Evolutionary conservation across 441 rosid genomes (phyloP).

Genomic region (Hypseocharis bilobata): DNA sequence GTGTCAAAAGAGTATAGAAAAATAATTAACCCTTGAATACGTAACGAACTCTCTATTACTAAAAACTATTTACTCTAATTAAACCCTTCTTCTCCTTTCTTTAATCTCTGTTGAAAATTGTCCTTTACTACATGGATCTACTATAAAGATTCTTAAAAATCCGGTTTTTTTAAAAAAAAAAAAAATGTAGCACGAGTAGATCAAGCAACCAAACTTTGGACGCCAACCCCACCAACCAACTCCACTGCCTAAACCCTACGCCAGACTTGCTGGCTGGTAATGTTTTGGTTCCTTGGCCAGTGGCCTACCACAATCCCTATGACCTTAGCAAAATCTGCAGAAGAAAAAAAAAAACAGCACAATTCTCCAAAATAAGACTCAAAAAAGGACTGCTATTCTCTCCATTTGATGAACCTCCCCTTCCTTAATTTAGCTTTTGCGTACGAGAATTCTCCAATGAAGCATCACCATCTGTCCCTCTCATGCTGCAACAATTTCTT

Average conservation of each 20-base stretch:
- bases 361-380: too few species aligned
- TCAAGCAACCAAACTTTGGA: constrained; percentile 32
- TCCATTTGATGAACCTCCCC: too few species aligned
- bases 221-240: constrained; percentile 42
- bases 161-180: neutral
- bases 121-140: too few species aligned
- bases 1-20: neutral
- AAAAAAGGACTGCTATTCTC: too few species aligned
- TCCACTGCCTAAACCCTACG: constrained; percentile 10
- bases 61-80: too few species aligned
- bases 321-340: neutral
- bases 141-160: too few species aligned
- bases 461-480: constrained; percentile 1
- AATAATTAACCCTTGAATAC: neutral
- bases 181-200: neutral
- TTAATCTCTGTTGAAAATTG: too few species aligned
- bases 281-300: constrained; percentile 33
- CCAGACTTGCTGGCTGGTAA: constrained; percentile 29
- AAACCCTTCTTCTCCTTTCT: too few species aligned
- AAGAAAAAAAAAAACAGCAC: too few species aligned
- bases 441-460: too few species aligned
- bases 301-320: constrained; percentile 26
- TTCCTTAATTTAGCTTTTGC: too few species aligned
- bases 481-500: neutral
- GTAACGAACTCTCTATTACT: too few species aligned